Evolutionary conservation across 2,329 filamentous ascomycete genomes (phyloP).

Genomic region (Fusarium irregulare): DNA sequence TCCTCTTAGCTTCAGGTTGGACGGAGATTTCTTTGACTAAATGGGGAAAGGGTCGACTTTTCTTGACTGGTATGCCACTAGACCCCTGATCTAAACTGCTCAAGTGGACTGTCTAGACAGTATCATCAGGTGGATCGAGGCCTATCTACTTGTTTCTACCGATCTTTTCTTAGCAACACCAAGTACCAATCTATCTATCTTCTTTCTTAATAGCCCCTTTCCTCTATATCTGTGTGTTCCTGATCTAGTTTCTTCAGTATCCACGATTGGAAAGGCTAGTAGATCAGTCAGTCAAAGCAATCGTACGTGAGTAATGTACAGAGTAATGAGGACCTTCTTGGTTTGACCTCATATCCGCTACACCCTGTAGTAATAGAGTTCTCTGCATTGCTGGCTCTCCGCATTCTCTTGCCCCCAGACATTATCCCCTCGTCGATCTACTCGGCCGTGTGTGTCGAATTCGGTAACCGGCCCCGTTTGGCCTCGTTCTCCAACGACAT

Average conservation of each 20-base stretch:
- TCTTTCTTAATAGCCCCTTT: not conserved
- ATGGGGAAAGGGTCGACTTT: not conserved
- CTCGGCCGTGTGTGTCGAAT: conserved; percentile 44
- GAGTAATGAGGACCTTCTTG: not conserved
- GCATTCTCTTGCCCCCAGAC: conserved; percentile 25
- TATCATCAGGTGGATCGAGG: not conserved
- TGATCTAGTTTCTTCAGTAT: not conserved
- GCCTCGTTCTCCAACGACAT: conserved; percentile 3
- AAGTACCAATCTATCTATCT: not conserved
- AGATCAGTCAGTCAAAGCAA: not conserved
- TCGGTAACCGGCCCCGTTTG: conserved; percentile 34
- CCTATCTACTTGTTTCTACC: not conserved
- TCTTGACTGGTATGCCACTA: not conserved
- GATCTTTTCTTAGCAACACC: not conserved
- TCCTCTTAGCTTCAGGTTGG: not conserved
- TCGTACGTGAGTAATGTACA: not conserved
- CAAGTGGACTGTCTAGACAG: not conserved
- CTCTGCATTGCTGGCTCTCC: conserved; percentile 4
- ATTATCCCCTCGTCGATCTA: conserved; percentile 35
- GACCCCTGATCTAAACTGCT: not conserved
- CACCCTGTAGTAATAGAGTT: not conserved
- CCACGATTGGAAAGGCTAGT: not conserved
- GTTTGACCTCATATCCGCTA: not conserved
- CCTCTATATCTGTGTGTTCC: not conserved
- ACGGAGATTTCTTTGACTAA: not conserved